phyloP scores from a whole-genome alignment of 305 asterid species.

The Striga hermonthica region DNA sequence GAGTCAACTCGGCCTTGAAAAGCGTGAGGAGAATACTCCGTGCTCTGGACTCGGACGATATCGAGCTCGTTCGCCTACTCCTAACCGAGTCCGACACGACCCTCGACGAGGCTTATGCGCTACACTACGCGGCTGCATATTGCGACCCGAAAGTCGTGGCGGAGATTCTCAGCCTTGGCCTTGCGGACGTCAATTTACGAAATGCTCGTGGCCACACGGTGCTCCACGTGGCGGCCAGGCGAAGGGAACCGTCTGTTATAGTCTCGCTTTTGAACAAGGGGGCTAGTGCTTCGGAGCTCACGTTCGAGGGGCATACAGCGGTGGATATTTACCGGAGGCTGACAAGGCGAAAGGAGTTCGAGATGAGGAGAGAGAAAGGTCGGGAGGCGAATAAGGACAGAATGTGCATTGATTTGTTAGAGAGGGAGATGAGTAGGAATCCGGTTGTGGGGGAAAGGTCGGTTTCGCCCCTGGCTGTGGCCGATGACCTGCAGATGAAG shows the following conservation, averaged over 20 bases:
- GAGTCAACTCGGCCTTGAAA: conserved; percentile 38
- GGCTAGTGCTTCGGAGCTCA: conserved; percentile 46
- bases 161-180: conserved; percentile 55
- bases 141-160: conserved; percentile 65
- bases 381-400: conserved; percentile 56
- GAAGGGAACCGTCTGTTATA: conserved; percentile 62
- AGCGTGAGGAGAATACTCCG: conserved; percentile 50
- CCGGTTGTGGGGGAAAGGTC: conserved; percentile 40
- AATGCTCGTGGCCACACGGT: conserved; percentile 49
- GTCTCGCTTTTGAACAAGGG: conserved; percentile 67
- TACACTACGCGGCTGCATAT: conserved; percentile 65
- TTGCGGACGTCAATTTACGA: conserved; percentile 55
- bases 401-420: conserved; percentile 63
- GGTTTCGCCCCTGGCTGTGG: conserved; percentile 40
- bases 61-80: conserved; percentile 60
- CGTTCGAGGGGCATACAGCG: conserved; percentile 50
- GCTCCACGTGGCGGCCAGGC: conserved; percentile 64
- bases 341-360: conserved; percentile 65
- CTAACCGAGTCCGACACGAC: conserved; percentile 57
- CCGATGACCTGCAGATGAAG: conserved; percentile 60
- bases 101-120: conserved; percentile 61
- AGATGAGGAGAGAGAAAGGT: conserved; percentile 52
- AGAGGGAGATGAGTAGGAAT: conserved; percentile 63
- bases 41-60: conserved; percentile 70
- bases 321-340: conserved; percentile 55